Conservation (phyloP, 352 stramenopile species). For the Phytopythium vexans region DNA sequence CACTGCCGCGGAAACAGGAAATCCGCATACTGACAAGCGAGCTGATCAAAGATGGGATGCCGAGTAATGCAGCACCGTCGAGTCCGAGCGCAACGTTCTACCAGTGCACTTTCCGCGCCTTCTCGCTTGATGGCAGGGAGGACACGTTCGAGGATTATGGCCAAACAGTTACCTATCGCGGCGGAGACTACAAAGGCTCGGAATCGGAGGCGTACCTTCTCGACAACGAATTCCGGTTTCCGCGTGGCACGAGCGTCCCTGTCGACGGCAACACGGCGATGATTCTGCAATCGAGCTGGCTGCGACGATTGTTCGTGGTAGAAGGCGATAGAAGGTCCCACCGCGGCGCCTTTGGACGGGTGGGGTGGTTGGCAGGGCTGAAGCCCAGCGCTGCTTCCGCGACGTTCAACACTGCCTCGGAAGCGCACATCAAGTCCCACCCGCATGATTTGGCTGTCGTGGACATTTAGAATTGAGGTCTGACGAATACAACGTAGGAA, state of each 20-base stretch:
- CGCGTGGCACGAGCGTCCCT: conserved; percentile 16
- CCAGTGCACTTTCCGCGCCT: conserved; percentile 29
- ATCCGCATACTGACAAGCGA: conserved; percentile 11
- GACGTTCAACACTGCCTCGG: not conserved
- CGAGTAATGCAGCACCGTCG: conserved; percentile 7
- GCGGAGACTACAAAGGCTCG: conserved; percentile 3
- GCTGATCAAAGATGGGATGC: not conserved
- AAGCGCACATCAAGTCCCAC: no score
- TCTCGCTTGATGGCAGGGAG: conserved; percentile 41
- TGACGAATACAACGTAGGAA: no score
- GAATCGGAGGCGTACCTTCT: conserved; percentile 19
- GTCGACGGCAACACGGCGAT: conserved; percentile 56
- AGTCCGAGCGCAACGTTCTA: conserved; percentile 19
- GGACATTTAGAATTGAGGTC: not conserved
- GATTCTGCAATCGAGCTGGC: conserved; percentile 45
- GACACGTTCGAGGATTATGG: conserved; percentile 53
- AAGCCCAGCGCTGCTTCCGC: not conserved
- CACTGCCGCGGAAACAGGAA: conserved; percentile 15
- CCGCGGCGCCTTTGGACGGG: conserved; percentile 23
- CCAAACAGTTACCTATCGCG: conserved; percentile 38
- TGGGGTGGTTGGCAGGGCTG: not conserved
- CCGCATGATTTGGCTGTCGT: not conserved
- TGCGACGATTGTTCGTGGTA: conserved; percentile 37
- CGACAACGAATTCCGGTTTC: conserved; percentile 37
- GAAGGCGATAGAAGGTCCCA: conserved; percentile 37